Evolutionary conservation across 164 flowering plant species (phyloP).

Genomic region (Malania oleifera): DNA sequence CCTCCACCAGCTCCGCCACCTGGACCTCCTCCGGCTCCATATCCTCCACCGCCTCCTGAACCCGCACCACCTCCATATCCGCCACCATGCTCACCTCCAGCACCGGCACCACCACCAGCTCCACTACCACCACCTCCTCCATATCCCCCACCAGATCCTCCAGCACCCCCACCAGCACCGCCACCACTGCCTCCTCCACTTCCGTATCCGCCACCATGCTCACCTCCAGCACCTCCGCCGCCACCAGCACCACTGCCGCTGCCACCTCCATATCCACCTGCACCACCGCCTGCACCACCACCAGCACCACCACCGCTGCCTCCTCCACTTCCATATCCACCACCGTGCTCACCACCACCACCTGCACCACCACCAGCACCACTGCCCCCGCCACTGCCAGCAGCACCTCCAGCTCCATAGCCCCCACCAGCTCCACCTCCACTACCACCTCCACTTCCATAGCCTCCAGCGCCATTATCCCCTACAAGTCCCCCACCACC

Average conservation of each 20-base stretch:
- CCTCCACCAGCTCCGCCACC: slow-evolving; percentile 33
- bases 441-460: slow-evolving; percentile 3
- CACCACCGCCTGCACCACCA: slow-evolving; percentile 16
- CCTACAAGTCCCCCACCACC: no score
- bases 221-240: background rate
- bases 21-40: slow-evolving; percentile 2
- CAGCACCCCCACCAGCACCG: slow-evolving; percentile 1
- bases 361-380: slow-evolving; percentile 26
- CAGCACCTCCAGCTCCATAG: slow-evolving; percentile 27
- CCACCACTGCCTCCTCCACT: slow-evolving; percentile 3
- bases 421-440: slow-evolving; percentile 31
- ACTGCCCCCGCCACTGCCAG: slow-evolving; percentile 27
- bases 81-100: slow-evolving; percentile 5
- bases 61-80: slow-evolving; percentile 4
- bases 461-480: no score
- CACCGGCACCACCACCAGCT: slow-evolving; percentile 5
- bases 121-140: slow-evolving; percentile 11
- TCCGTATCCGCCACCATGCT: slow-evolving; percentile 1
- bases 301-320: slow-evolving; percentile 25
- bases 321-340: slow-evolving; percentile 29
- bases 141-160: slow-evolving; percentile 7
- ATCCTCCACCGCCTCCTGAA: no score
- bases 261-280: slow-evolving; percentile 11
- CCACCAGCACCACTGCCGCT: slow-evolving; percentile 12
- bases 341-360: slow-evolving; percentile 15